These are phyloP conservation scores for Arthrobotrys conoides DNA, from an alignment of 2,329 filamentous ascomycete species.

Conservation along the genomic window DNA sequence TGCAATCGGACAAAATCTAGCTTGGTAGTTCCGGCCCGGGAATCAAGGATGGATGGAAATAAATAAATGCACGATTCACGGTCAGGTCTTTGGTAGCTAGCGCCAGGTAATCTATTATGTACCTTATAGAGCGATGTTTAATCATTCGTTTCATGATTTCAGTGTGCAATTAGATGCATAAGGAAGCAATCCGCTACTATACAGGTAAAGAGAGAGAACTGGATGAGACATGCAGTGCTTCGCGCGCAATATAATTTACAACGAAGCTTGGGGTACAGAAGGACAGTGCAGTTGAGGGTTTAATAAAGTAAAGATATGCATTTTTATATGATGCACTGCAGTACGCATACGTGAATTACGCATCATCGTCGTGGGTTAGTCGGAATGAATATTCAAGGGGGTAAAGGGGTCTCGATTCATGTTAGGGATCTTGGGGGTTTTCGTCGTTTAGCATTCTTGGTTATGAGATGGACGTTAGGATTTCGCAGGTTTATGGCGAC, in stretches of 20 bases:
- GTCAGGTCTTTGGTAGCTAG: too few relatives aligned
- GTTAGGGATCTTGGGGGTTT: not conserved
- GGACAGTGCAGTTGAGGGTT: not conserved
- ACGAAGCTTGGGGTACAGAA: not conserved
- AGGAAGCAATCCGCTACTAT: slow-evolving; percentile 47
- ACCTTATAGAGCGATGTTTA: slow-evolving; percentile 29
- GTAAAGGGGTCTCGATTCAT: not conserved
- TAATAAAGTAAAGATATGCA: not conserved
- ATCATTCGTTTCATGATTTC: slow-evolving; percentile 29
- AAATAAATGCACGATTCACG: too few relatives aligned
- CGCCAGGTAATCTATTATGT: too few relatives aligned
- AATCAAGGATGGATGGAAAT: too few relatives aligned
- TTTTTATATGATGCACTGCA: not conserved
- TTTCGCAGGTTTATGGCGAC: not conserved
- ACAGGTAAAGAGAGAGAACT: slow-evolving; percentile 28
- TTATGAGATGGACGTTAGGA: not conserved
- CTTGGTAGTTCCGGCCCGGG: too few relatives aligned
- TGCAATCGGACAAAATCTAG: not conserved
- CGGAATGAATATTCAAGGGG: not conserved
- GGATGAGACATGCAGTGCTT: slow-evolving; percentile 15
- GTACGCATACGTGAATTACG: slow-evolving; percentile 5
- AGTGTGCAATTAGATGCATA: slow-evolving; percentile 29
- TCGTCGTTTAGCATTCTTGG: slow-evolving; percentile 17
- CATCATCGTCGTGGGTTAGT: slow-evolving; percentile 12
- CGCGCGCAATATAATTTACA: slow-evolving; percentile 17